phyloP scores from a whole-genome alignment of 441 rosid genomes.

The Raphanus hybrid region DNA sequence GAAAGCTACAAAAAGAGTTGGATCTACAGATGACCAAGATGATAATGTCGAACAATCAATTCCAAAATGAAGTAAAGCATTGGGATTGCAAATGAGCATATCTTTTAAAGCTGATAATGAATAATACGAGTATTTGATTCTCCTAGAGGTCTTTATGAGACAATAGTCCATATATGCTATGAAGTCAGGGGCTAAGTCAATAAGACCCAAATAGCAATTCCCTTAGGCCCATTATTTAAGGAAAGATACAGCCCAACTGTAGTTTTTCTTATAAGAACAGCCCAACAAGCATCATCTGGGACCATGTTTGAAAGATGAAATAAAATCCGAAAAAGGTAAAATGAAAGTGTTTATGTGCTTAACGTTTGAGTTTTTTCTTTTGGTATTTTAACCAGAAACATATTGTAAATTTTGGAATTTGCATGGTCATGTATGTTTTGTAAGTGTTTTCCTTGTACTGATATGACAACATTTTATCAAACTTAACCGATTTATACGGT shows the following conservation, averaged over 20 bases:
- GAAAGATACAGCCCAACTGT: background rate
- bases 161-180: background rate
- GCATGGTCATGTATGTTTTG: background rate
- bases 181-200: background rate
- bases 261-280: background rate
- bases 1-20: background rate
- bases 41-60: conserved; percentile 1
- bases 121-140: background rate
- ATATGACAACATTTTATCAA: background rate
- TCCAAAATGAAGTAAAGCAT: background rate
- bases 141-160: background rate
- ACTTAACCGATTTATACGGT: background rate
- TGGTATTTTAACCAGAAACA: background rate
- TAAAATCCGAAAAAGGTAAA: background rate
- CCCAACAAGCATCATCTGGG: background rate
- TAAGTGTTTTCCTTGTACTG: background rate
- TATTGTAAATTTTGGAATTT: background rate
- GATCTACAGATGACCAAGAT: background rate
- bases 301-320: background rate
- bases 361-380: background rate
- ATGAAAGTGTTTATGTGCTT: background rate
- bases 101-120: background rate
- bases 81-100: background rate
- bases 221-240: background rate
- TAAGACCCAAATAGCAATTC: background rate